Evolutionary conservation across 306 rosid species (phyloP), one percentile per base, ranked within the genome.

Genomic region (Styphnolobium japonicum): DNA sequence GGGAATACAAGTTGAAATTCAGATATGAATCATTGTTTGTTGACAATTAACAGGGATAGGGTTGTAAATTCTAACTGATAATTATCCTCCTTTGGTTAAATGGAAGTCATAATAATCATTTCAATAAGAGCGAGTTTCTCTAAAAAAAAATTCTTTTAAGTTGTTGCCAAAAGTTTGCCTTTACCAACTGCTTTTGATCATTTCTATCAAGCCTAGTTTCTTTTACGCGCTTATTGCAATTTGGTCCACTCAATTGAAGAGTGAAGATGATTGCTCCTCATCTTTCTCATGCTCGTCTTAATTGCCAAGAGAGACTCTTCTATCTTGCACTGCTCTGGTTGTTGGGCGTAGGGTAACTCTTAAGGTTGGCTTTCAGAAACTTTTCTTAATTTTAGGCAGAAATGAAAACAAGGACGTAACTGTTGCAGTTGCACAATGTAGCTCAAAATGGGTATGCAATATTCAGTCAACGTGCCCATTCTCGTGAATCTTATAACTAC

Each of bases 401-500:
- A 37, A 69, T 67, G 49, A n/a, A 76, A 36, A 67, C 61, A 8
- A 71, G 45, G 12, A 58, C 21, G 12, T 61, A 42, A 64, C 16
- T 7, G 6, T 29, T 23, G 21, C 40, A 15, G 73, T 9, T 57
- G 33, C 56, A 19, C 43, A 53, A 22, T 21, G 46, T 11, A 25
- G 46, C 78, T 72, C 4, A 75, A 71, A 39, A 66, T 73, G n/a
- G 61, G 12, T 8, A 61, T 67, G 15, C 6, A 29, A 19, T 40
- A 56, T 61, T 33, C 75, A 69, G 49, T 58, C 62, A 67, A 64
- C 55, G 52, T 43, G 86, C 8, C 79, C 48, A 60, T 49, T 65
- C 91, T 86, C 90, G 88, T 87, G 93, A 87, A 46, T 53, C 52
- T 49, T 45, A 83, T 83, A 67, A 85, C 72, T 74, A 75, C 81